A percentile compares a stretch with the other conserved stretches of the same genome.
Evolutionary conservation across 2,329 filamentous ascomycete species (phyloP).

Genomic region (Harringtonia aguacate): DNA sequence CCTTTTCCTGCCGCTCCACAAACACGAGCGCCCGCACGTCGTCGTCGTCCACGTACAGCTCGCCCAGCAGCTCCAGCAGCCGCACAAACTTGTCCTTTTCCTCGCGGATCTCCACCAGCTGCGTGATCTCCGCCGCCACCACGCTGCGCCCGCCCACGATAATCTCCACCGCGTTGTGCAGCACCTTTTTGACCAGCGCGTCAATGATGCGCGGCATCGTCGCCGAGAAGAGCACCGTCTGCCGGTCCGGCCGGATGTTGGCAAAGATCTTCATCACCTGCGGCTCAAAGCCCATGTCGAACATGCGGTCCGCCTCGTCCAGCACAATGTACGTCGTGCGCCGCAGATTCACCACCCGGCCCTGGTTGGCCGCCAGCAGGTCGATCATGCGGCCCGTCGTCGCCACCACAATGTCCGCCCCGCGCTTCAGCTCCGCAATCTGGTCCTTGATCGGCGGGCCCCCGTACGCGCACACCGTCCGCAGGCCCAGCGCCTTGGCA

Average conservation of each 20-base stretch:
- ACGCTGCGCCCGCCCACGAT: conserved; percentile 80
- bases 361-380: conserved; percentile 82
- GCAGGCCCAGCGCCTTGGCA: conserved; percentile 72
- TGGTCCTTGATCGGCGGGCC: conserved; percentile 95
- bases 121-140: conserved; percentile 86
- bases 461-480: conserved; percentile 86
- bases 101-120: conserved; percentile 79
- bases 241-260: conserved; percentile 83
- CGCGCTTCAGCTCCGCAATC: conserved; percentile 91
- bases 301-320: conserved; percentile 97
- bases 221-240: conserved; percentile 92
- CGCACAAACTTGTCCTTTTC: conserved; percentile 77
- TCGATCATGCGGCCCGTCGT: conserved; percentile 95
- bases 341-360: conserved; percentile 83
- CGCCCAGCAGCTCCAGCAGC: conserved; percentile 75
- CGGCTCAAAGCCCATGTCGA: conserved; percentile 98
- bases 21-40: conserved; percentile 86
- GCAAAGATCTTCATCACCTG: conserved; percentile 95
- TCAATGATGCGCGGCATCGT: conserved; percentile 95
- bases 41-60: conserved; percentile 77
- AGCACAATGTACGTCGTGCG: conserved; percentile 90
- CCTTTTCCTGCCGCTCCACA: conserved; percentile 84
- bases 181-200: conserved; percentile 75
- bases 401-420: conserved; percentile 88
- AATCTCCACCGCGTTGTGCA: conserved; percentile 81